A percentile compares a stretch with the other conserved stretches of the same genome.
phyloP scores from a whole-genome alignment of 768 basidiomycete genomes.

The Macrolepiota albuminosa region DNA sequence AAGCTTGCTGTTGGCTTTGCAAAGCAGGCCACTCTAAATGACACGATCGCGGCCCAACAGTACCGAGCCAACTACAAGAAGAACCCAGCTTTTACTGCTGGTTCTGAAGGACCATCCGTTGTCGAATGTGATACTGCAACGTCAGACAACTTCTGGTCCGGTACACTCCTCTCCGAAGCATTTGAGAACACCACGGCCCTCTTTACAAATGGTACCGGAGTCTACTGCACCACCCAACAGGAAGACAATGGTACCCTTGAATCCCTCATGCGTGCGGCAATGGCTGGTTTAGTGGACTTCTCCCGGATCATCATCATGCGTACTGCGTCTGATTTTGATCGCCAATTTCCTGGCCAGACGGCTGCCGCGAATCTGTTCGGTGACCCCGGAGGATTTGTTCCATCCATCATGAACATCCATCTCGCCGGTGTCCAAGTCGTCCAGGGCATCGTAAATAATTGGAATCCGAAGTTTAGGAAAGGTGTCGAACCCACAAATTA shows the following conservation, averaged over 20 bases:
- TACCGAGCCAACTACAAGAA: constrained; percentile 3
- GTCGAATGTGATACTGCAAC: constrained; percentile 13
- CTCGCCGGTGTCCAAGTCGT: constrained; percentile 11
- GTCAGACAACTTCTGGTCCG: constrained; percentile 7
- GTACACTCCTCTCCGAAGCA: constrained; percentile 9
- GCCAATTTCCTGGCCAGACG: constrained; percentile 9
- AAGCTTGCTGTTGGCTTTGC: constrained; percentile 6
- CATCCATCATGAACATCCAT: constrained; percentile 7
- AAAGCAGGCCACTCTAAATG: constrained; percentile 6
- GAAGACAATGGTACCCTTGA: constrained; percentile 12
- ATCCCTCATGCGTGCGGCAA: constrained; percentile 8
- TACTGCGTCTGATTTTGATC: constrained; percentile 12
- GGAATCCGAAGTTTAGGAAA: background rate
- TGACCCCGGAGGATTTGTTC: constrained; percentile 8
- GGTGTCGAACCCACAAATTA: constrained; percentile 10
- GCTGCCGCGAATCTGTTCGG: constrained; percentile 8
- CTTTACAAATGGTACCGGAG: constrained; percentile 11
- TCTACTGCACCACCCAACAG: constrained; percentile 12
- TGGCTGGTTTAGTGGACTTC: constrained; percentile 9
- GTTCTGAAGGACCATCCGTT: constrained; percentile 5
- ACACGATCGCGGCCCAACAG: background rate
- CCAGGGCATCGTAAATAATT: constrained; percentile 4
- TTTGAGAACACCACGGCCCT: constrained; percentile 9
- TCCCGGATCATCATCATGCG: constrained; percentile 14
- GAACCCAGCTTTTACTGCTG: constrained; percentile 1